Conservation (phyloP, 2,329 filamentous ascomycete species). For the Paecilomyces dactylethromorphus region DNA sequence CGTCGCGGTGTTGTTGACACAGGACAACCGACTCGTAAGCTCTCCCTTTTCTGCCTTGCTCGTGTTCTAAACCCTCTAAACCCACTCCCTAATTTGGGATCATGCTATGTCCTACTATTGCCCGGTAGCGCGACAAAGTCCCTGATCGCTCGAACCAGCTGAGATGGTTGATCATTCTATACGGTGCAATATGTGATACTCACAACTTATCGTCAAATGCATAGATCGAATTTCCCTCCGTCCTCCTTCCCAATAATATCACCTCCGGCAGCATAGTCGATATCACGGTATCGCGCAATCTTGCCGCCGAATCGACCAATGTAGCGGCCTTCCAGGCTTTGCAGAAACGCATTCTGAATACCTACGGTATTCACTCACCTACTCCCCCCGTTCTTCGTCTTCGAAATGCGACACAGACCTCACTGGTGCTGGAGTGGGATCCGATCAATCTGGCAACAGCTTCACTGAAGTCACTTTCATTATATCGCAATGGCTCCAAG, state of each 20-base stretch:
- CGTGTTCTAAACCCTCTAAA: background rate
- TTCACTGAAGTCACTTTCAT: constrained; percentile 77
- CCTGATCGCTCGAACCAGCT: background rate
- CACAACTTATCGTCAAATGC: constrained; percentile 2
- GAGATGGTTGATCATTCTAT: background rate
- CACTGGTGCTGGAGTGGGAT: constrained; percentile 96
- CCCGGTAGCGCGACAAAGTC: background rate
- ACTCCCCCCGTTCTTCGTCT: constrained; percentile 74
- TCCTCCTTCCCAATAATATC: constrained; percentile 91
- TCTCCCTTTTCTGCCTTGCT: constrained; percentile 8
- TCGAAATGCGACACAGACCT: constrained; percentile 97
- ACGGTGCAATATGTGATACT: background rate
- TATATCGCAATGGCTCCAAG: constrained; percentile 95
- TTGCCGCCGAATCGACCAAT: constrained; percentile 66
- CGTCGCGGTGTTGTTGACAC: constrained; percentile 91
- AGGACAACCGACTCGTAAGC: constrained; percentile 87
- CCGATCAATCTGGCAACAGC: constrained; percentile 88
- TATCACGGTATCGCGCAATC: constrained; percentile 88
- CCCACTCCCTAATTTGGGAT: background rate
- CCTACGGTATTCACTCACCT: constrained; percentile 77
- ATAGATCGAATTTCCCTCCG: constrained; percentile 97
- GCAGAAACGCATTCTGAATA: constrained; percentile 80
- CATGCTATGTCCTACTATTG: constrained; percentile 1
- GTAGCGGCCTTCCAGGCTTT: constrained; percentile 72
- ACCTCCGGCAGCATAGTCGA: constrained; percentile 95